Base-by-base conservation (phyloP, 108 stramenopile species). In the Asterionellopsis glacialis region DNA sequence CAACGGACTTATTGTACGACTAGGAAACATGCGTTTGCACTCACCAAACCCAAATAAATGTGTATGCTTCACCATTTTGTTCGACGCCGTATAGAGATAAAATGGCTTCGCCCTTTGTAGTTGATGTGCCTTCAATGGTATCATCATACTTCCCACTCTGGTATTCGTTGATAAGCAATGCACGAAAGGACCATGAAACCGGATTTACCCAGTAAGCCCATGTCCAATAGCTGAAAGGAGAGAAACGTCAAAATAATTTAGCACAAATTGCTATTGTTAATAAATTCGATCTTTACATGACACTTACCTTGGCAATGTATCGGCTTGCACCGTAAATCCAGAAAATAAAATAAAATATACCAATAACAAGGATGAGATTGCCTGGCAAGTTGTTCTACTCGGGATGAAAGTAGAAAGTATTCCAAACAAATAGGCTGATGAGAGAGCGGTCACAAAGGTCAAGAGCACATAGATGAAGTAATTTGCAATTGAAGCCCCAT, bases 161-260 rank as follows among this genome's bases (percentile, higher is more conserved):
- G 45, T 69, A 85, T 44, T 85, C 78, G 50, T 82, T 85, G 15
- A 85, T 62, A 45, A 68, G 58, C 12, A 85, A 54, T n/a, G 75
- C 80, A 23, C 84, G 74, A 53, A 82, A 47, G 24, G 67, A 51
- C 84, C 84, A 85, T 9, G 84, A 77, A 49, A 77, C 67, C 3
- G 74, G 51, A 41, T 85, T 85, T 6, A 74, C 61, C 80, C 79
- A 84, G 66, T 84, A 84, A 18, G 75, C 51, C 83, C 83, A 84
- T 42, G 80, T 84, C 68, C 69, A 81, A 44, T 80, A 72, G 16
- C 41, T 52, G 50, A 83, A 83, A 41, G 84, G 72, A 1, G 73
- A 50, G 19, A 28, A 50, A 11, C 81, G 87, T 33, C 33, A 33
- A 33, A 33, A 7, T 7, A 33, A 33, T 33, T 33, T 33, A 33